Percentiles rank a stretch among this genome's conserved stretches.
phyloP scores from a whole-genome alignment of 331 rosid species.

The Malus hybrid region DNA sequence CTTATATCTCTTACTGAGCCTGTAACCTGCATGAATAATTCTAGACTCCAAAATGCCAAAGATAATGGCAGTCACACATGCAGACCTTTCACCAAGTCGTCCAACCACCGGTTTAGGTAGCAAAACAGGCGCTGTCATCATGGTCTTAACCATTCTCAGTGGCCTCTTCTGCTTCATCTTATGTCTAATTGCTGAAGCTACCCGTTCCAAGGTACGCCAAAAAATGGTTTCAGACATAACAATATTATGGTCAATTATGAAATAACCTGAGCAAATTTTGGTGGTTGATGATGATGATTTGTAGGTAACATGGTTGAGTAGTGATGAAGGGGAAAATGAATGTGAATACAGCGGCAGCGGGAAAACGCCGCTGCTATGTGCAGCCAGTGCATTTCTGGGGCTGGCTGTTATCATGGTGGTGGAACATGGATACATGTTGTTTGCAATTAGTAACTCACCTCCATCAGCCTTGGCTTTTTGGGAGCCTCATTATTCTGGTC shows the following conservation, averaged over 20 bases:
- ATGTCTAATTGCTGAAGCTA: conserved; percentile 80
- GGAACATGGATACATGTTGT: conserved; percentile 59
- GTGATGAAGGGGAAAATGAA: conserved; percentile 34
- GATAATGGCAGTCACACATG: conserved; percentile 71
- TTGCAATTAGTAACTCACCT: conserved; percentile 66
- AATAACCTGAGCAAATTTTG: neutral
- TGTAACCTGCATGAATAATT: conserved; percentile 5
- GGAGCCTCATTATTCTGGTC: conserved; percentile 54
- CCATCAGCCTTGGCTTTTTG: conserved; percentile 40
- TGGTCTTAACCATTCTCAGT: conserved; percentile 50
- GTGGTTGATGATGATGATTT: neutral
- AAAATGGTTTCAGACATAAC: neutral
- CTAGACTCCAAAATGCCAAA: conserved; percentile 17
- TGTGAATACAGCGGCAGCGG: conserved; percentile 79
- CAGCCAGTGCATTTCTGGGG: conserved; percentile 68
- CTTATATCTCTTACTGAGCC: neutral
- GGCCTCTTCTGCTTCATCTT: conserved; percentile 78
- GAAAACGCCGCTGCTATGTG: conserved; percentile 64
- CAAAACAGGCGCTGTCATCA: conserved; percentile 59
- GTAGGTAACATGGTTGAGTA: conserved; percentile 51
- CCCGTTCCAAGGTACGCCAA: conserved; percentile 66
- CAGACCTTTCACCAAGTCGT: conserved; percentile 71
- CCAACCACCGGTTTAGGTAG: conserved; percentile 48
- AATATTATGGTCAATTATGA: neutral
- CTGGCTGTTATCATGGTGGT: conserved; percentile 57